Base-by-base conservation (phyloP, 768 basidiomycete genomes). In the Phaffia tasmanica region DNA sequence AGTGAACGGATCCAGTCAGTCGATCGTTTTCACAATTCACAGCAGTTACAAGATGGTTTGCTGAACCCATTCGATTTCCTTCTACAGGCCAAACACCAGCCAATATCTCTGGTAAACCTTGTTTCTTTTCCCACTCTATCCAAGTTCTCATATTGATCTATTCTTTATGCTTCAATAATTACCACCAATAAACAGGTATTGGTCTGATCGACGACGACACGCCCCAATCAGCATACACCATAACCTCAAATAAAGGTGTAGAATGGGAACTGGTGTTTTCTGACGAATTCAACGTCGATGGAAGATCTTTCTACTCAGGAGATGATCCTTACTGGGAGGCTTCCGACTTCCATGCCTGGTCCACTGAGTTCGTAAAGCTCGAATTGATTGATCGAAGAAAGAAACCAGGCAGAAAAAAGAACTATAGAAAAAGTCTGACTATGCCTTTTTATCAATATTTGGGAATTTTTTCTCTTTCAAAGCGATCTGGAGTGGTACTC, bases 241-340 rank as follows among this genome's bases (percentile, higher is more conserved):
- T 68, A 69, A 42, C 35, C 4, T 42, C 35, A 4, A 42, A 95
- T 65, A 75, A 73, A 73, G 93, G 92, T 2, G 79, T 86, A 65
- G 76, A 80, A 9, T 93, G 89, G 73, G 79, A 85, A 63, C 83
- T 99, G 35, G 86, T 89, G 1, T 98, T 92, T 78, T 89, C 87
- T 64, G 88, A 89, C 74, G 87, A 89, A 76, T 94, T 85, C 81
- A 85, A 84, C 79, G 82, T 70, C 74, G 86, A 79, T 70, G 92
- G 80, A 14, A 70, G 78, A 25, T 50, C 62, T 16, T 68, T 68
- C 71, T 77, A 67, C 59, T 74, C 74, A 19, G 94, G 81, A 73
- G 94, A 85, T 79, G 92, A 81, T 81, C 83, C 81, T 74, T 94
- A 77, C 75, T 87, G 85, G 91, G 89, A 93, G 74, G 93, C 88